These are phyloP conservation scores for Suillus placidus DNA, from an alignment of 768 basidiomycete genomes.

Conservation along the genomic window DNA sequence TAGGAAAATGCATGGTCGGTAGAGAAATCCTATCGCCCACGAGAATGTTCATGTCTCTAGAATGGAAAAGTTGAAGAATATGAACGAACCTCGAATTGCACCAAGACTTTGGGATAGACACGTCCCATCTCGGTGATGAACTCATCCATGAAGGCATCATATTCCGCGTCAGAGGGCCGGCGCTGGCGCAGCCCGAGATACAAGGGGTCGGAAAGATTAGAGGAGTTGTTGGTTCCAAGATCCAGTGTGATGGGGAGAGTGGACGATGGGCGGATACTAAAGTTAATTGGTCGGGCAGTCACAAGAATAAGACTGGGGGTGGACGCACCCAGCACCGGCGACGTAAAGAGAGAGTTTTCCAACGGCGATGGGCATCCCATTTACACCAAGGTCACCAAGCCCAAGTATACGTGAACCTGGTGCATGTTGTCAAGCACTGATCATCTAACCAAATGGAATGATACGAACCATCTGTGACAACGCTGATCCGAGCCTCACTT, in stretches of 20 bases:
- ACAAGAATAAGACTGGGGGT: constrained; percentile 1
- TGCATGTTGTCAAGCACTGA: constrained; percentile 10
- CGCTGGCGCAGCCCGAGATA: constrained; percentile 85
- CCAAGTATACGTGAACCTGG: constrained; percentile 86
- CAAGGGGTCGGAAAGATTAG: constrained; percentile 80
- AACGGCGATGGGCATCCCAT: constrained; percentile 86
- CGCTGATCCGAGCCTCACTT: constrained; percentile 81
- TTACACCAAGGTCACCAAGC: constrained; percentile 80
- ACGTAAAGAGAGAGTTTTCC: constrained; percentile 93
- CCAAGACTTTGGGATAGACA: constrained; percentile 77
- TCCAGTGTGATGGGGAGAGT: constrained; percentile 86
- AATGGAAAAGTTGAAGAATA: not conserved
- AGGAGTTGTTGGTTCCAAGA: constrained; percentile 85
- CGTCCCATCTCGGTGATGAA: constrained; percentile 83
- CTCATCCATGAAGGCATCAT: constrained; percentile 87
- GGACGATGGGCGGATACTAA: constrained; percentile 73
- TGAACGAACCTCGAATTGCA: constrained; percentile 75
- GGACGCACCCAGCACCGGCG: constrained; percentile 79
- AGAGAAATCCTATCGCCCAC: constrained; percentile 71
- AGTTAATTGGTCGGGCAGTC: constrained; percentile 3
- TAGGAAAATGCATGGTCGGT: constrained; percentile 91
- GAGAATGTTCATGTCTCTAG: constrained; percentile 2
- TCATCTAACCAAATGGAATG: not conserved
- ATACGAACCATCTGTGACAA: constrained; percentile 83
- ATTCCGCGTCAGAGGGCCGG: constrained; percentile 62